A percentile compares a stretch with the other conserved stretches of the same genome.
These are phyloP conservation scores for Ceratocystiopsis brevicomis DNA, from an alignment of 2,329 filamentous ascomycete genomes.

Conservation along the genomic window DNA sequence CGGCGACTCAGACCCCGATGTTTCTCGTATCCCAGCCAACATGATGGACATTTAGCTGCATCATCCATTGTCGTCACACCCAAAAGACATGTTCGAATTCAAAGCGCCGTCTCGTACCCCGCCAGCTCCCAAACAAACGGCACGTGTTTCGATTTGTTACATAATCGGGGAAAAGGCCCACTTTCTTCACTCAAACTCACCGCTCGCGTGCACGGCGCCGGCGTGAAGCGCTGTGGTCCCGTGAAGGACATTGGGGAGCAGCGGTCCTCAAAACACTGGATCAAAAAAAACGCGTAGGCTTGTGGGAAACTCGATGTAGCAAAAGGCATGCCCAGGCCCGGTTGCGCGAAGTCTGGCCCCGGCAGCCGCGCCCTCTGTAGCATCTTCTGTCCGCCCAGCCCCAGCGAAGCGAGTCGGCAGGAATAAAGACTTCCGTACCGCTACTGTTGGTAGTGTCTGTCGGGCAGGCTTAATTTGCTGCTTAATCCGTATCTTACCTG, in stretches of 20 bases:
- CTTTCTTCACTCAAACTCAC: conserved; percentile 35
- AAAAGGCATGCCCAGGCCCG: conserved; percentile 91
- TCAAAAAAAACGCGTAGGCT: conserved; percentile 84
- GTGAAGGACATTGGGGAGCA: conserved; percentile 51
- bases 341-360: conserved; percentile 48
- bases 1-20: conserved; percentile 4
- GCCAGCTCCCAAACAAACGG: no score
- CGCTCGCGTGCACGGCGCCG: conserved; percentile 53
- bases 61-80: no score
- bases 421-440: conserved; percentile 49
- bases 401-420: conserved; percentile 33
- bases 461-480: conserved; percentile 27
- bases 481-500: conserved; percentile 11
- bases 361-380: background rate
- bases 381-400: background rate
- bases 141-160: no score
- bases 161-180: no score
- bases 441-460: conserved; percentile 46
- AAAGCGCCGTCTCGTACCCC: no score
- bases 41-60: no score
- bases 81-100: no score
- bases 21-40: no score
- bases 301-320: conserved; percentile 73
- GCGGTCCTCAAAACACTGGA: conserved; percentile 74
- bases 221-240: conserved; percentile 61